Conservation (phyloP, 768 basidiomycete species). For the Termitomyces sp. region DNA sequence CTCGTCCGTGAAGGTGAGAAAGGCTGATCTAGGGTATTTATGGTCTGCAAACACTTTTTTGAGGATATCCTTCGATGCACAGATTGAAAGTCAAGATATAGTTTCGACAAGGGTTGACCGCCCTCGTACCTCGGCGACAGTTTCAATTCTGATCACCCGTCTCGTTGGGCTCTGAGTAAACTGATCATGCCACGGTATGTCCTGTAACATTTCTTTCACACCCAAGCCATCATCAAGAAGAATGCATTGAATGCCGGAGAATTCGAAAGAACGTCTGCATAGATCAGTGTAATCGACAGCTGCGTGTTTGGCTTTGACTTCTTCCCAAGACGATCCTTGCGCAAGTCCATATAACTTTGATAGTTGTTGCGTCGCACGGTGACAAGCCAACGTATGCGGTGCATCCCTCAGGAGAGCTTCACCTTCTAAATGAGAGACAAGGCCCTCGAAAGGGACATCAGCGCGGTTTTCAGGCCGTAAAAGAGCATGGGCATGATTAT, state of each 20-base stretch:
- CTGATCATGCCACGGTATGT: conserved; percentile 58
- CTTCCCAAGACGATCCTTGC: conserved; percentile 49
- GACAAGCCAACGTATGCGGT: conserved; percentile 52
- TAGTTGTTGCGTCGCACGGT: conserved; percentile 56
- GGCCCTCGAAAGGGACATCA: conserved; percentile 54
- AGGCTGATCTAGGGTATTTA: conserved; percentile 15
- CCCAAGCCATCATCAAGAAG: conserved; percentile 74
- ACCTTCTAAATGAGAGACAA: conserved; percentile 63
- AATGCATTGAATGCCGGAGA: conserved; percentile 60
- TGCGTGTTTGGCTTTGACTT: conserved; percentile 45
- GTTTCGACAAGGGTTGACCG: not conserved
- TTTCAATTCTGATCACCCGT: conserved; percentile 67
- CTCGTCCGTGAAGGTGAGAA: conserved; percentile 27
- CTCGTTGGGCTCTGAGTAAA: conserved; percentile 51
- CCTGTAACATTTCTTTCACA: conserved; percentile 42
- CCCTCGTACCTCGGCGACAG: conserved; percentile 58
- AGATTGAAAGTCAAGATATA: not conserved
- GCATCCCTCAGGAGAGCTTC: conserved; percentile 49
- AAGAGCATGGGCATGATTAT: conserved; percentile 80
- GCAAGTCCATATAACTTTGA: conserved; percentile 44
- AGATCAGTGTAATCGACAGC: conserved; percentile 50
- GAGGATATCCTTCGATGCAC: conserved; percentile 25
- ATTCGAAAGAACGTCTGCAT: conserved; percentile 51
- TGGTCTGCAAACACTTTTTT: conserved; percentile 18
- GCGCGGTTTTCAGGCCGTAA: conserved; percentile 43